Evolutionary conservation across 352 stramenopile species (phyloP), one percentile per base, ranked within the genome.

Genomic region (Phytophthora ramorum): DNA sequence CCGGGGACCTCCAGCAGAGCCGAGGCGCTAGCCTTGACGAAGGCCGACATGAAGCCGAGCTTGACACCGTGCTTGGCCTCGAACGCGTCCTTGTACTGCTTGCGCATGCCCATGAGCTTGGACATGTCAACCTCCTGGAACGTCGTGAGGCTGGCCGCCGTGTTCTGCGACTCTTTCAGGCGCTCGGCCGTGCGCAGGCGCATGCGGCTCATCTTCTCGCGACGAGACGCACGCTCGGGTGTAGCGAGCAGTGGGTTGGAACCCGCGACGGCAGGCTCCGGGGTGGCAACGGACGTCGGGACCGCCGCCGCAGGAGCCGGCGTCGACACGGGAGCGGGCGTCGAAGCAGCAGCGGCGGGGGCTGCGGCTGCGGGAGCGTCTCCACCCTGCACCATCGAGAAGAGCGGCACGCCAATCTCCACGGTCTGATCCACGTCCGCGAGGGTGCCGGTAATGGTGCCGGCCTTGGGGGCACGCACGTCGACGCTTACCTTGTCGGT

Each of bases 111-210:
- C 87, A 99, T 98, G 26, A 99, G 86, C 53, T 97, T 97, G 19
- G 90, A 92, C 98, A 99, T 99, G 78, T 99, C 97, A 16, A 98
- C 82, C 68, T 99, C 98, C 79, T 99, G 97, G 88, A 99, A 99
- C 56, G 98, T 99, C 34, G 98, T 99, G 7, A 99, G 83, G 78
- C 98, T 99, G 34, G 98, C 98, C 16, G 94, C 92, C 24, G 94
- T 98, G 83, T 99, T 99, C 85, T 99, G 97, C 50, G 96, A 97
- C 68, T 99, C 97, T 79, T 99, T 99, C 30, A 99, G 85, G 28
- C 98, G 91, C 59, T 97, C 81, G 19, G 98, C 97, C 55, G 99
- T 98, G 51, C 96, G 95, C 72, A 98, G 83, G 52, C 98, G 94
- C 97, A 99, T 99, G 56, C 97, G 94, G 69, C 89, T 99, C 96